Evolutionary conservation across 306 rosid species (phyloP).

Genomic region (Morella rubra): DNA sequence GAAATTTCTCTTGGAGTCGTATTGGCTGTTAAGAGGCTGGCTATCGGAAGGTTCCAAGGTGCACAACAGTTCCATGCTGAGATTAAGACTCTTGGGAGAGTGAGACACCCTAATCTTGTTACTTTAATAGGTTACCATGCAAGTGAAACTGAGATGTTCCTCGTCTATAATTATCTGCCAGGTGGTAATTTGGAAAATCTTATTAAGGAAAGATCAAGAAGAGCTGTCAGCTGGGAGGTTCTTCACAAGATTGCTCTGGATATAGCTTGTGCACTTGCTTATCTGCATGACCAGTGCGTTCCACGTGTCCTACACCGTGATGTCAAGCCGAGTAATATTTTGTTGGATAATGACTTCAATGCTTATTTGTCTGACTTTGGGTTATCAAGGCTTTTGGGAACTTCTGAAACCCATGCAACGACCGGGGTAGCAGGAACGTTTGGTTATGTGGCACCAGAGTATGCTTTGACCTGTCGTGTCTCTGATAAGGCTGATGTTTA

Average conservation of each 20-base stretch:
- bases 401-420: constrained; percentile 94
- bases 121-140: constrained; percentile 86
- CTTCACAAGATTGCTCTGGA: constrained; percentile 92
- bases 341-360: constrained; percentile 74
- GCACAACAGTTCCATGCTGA: constrained; percentile 83
- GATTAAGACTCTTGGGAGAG: constrained; percentile 82
- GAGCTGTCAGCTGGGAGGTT: constrained; percentile 78
- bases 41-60: constrained; percentile 88
- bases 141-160: constrained; percentile 81
- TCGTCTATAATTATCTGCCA: constrained; percentile 73
- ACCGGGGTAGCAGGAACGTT: constrained; percentile 94
- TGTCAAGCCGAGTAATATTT: constrained; percentile 86
- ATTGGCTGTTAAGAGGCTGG: constrained; percentile 79
- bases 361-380: constrained; percentile 90
- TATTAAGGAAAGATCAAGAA: constrained; percentile 76
- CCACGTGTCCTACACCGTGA: constrained; percentile 92
- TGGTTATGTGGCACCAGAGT: constrained; percentile 91
- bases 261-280: constrained; percentile 82
- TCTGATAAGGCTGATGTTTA: constrained; percentile 92
- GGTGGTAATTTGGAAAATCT: constrained; percentile 85
- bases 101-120: constrained; percentile 74
- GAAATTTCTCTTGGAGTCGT: constrained; percentile 61
- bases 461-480: constrained; percentile 92
- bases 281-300: constrained; percentile 79
- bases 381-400: constrained; percentile 82